Percentiles rank a stretch among this genome's conserved stretches.
phyloP scores from a whole-genome alignment of 768 basidiomycete genomes.

The Naganishia vishniacii region DNA sequence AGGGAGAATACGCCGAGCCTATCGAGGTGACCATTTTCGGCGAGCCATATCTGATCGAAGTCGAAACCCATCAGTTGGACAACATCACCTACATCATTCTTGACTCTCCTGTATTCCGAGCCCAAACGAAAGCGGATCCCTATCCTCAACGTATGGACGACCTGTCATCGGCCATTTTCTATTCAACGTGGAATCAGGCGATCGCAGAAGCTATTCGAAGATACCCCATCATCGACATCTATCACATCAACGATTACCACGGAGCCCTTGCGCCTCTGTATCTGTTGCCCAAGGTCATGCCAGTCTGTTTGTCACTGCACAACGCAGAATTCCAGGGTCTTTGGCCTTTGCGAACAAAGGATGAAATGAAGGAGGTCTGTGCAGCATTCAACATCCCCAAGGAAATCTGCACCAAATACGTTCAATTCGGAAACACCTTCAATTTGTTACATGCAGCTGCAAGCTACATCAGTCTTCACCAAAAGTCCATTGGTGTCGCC shows the following conservation, averaged over 20 bases:
- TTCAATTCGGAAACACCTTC: conserved; percentile 97
- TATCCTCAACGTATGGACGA: conserved; percentile 98
- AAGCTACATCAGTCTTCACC: conserved; percentile 84
- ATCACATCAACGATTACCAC: conserved; percentile 90
- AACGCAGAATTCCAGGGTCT: conserved; percentile 97
- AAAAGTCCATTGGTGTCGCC: conserved; percentile 87
- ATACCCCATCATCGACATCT: conserved; percentile 79
- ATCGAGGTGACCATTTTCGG: conserved; percentile 96
- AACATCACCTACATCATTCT: conserved; percentile 93
- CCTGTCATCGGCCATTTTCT: conserved; percentile 91
- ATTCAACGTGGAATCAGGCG: conserved; percentile 96
- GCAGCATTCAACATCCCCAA: conserved; percentile 97
- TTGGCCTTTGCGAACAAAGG: conserved; percentile 89
- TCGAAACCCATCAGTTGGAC: conserved; percentile 85
- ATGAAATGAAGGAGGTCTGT: conserved; percentile 97
- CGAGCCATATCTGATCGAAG: conserved; percentile 90
- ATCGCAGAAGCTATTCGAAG: conserved; percentile 86
- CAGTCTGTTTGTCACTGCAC: conserved; percentile 84
- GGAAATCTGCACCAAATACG: conserved; percentile 83
- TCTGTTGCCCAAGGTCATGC: conserved; percentile 82
- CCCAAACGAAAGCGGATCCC: conserved; percentile 90
- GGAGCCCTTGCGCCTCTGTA: conserved; percentile 87
- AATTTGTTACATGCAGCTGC: conserved; percentile 90
- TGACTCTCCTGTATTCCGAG: conserved; percentile 92
- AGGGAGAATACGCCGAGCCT: conserved; percentile 83